phyloP scores from a whole-genome alignment of 495 filamentous ascomycete genomes.

The Aspergillus conjunctus region DNA sequence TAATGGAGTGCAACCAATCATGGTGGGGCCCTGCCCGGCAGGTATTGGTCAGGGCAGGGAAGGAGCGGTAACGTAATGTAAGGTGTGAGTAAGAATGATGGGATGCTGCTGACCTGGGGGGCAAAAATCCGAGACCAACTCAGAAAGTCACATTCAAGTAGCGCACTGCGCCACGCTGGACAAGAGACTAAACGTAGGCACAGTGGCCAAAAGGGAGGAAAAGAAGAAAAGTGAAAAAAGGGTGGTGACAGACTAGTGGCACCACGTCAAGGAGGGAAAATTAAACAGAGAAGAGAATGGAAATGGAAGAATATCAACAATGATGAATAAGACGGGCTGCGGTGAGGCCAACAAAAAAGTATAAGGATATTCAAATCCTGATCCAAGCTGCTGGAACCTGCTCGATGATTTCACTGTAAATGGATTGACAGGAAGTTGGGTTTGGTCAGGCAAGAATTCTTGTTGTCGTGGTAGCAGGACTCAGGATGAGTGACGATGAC shows the following conservation, averaged over 20 bases:
- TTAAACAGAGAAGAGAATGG: neutral
- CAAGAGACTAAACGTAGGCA: neutral
- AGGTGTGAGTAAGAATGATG: neutral
- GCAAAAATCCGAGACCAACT: constrained; percentile 6
- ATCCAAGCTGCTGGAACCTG: constrained; percentile 13
- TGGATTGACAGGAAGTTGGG: neutral
- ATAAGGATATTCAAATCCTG: neutral
- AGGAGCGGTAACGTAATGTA: neutral
- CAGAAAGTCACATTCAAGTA: constrained; percentile 6
- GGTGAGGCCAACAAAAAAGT: neutral
- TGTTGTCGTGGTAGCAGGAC: neutral
- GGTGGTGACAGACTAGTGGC: constrained; percentile 20
- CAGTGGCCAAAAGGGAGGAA: constrained; percentile 1
- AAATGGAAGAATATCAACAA: constrained; percentile 11
- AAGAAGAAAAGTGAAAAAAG: constrained; percentile 6
- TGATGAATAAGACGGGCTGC: constrained; percentile 17
- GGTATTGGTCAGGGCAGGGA: neutral
- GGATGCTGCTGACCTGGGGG: constrained; percentile 7
- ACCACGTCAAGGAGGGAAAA: constrained; percentile 18
- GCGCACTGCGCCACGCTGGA: constrained; percentile 6
- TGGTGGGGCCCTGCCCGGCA: neutral
- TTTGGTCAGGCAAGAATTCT: constrained; percentile 2
- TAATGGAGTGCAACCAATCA: constrained; percentile 1
- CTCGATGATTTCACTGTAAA: constrained; percentile 22
- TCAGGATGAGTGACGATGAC: too few relatives aligned